Evolutionary conservation across 2,329 filamentous ascomycete genomes (phyloP).

Genomic region (Paecilomyces fulvus): DNA sequence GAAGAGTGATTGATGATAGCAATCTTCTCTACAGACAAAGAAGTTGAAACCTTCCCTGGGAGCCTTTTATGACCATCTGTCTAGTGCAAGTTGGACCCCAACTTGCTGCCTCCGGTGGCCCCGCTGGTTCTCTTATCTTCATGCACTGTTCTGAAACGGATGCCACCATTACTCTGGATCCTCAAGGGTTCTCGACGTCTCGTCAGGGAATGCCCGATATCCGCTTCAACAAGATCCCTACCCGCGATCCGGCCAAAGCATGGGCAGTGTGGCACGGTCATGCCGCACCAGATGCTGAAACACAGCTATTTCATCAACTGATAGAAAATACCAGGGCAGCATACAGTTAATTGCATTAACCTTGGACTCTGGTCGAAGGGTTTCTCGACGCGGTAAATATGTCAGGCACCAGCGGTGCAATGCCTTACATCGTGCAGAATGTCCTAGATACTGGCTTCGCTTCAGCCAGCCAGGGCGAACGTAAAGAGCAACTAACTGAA

Average conservation of each 20-base stretch:
- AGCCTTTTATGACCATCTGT: not conserved
- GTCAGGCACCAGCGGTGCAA: too few species aligned
- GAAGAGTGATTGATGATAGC: not conserved
- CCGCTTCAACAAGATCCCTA: not conserved
- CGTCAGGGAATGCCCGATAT: not conserved
- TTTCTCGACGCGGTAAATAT: too few species aligned
- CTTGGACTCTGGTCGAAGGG: too few species aligned
- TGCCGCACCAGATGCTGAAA: not conserved
- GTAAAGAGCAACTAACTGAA: too few species aligned
- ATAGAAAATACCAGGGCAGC: too few species aligned
- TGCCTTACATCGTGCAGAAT: too few species aligned
- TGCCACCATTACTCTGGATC: not conserved
- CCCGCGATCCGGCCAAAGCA: not conserved
- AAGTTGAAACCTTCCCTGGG: not conserved
- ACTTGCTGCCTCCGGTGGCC: not conserved
- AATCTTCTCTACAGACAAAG: not conserved
- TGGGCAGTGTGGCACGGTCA: not conserved
- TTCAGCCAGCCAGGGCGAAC: too few species aligned
- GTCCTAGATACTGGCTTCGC: too few species aligned
- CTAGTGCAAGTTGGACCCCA: not conserved
- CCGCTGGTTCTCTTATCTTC: not conserved
- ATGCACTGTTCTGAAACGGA: not conserved
- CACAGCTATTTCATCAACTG: not conserved
- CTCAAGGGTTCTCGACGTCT: not conserved
- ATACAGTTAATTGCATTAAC: too few species aligned